Base-by-base conservation (phyloP, 805 yeast genomes). In the Cyberlindnera lachancei region DNA sequence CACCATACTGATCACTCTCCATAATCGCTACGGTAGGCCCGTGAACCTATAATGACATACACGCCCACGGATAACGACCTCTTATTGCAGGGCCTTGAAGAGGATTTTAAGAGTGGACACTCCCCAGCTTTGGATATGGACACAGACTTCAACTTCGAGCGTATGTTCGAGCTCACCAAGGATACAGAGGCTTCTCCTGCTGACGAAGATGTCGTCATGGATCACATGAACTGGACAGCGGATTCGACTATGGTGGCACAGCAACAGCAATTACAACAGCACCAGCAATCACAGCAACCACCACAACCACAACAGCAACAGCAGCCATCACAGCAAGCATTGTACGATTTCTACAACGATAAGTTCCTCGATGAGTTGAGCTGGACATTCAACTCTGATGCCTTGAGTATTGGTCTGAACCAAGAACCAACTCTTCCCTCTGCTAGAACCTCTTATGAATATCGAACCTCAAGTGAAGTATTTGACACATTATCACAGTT, bases 391-490 rank as follows among this genome's bases (percentile, higher is more conserved):
- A 21, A 25, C 16, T 16, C 20, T 26, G 38, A 37, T 23, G 35
- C 29, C 21, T 17, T 35, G 38, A 36, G 40, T n/a, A 23, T 37
- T 12, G n/a, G 27, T 4, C 41, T 33, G 29, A 48, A 42, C 8
- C 52, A 48, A 12, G 35, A 45, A 3, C 27, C 45, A 4, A 48
- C 53, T 3, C 20, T 48, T 25, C 48, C 45, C 5, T 46, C 52
- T 5, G 49, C 52, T 3, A 35, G 42, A 33, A 54, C 58, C 10
- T 46, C 56, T 8, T 59, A 59, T 30, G 63, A 58, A 29, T 52
- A 55, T 25, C 50, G 73, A 29, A 49, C 61, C 2, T 53, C 64
- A 17, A 39, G 61, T 15, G 70, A 73, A 68, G 59, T 65, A 37
- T 42, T 63, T 15, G 75, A 74, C 11, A 46, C 63, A 5, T 47